These are phyloP conservation scores for Cryphonectria nitschkei DNA, from an alignment of 2,329 filamentous ascomycete species.

Conservation along the genomic window DNA sequence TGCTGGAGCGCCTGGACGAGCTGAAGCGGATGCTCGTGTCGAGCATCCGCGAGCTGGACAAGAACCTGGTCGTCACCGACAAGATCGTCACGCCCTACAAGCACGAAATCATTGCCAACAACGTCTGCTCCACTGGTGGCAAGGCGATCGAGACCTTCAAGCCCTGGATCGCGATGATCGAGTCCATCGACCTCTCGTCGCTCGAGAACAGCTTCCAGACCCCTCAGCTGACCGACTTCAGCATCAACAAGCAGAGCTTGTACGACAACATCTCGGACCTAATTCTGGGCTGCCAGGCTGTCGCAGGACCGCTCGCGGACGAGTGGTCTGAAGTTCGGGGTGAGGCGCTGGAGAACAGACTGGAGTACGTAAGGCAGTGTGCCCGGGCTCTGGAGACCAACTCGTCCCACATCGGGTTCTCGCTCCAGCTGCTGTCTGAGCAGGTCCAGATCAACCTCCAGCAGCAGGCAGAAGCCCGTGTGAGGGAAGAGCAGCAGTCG, in stretches of 20 bases:
- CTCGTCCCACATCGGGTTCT: conserved; percentile 85
- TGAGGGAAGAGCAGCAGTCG: conserved; percentile 51
- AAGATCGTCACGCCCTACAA: conserved; percentile 79
- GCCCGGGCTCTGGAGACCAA: conserved; percentile 83
- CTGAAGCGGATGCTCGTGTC: conserved; percentile 83
- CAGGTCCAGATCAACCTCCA: conserved; percentile 66
- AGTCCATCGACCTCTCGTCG: conserved; percentile 86
- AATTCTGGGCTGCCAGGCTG: conserved; percentile 82
- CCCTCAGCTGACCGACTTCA: conserved; percentile 85
- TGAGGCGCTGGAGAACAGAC: conserved; percentile 83
- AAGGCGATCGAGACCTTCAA: conserved; percentile 87
- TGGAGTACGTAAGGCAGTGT: conserved; percentile 78
- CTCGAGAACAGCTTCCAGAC: conserved; percentile 79
- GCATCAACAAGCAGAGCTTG: conserved; percentile 85
- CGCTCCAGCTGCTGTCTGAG: conserved; percentile 84
- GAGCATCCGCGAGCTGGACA: conserved; percentile 84
- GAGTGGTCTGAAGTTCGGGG: conserved; percentile 95
- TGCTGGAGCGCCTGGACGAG: conserved; percentile 84
- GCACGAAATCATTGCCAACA: conserved; percentile 81
- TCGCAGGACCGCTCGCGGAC: conserved; percentile 89
- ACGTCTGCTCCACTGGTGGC: conserved; percentile 75
- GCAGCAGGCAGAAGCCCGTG: conserved; percentile 49
- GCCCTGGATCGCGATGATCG: conserved; percentile 85
- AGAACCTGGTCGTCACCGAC: conserved; percentile 75
- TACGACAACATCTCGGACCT: conserved; percentile 95